Conservation (phyloP, 331 rosid genomes). For the Malus hybrid region DNA sequence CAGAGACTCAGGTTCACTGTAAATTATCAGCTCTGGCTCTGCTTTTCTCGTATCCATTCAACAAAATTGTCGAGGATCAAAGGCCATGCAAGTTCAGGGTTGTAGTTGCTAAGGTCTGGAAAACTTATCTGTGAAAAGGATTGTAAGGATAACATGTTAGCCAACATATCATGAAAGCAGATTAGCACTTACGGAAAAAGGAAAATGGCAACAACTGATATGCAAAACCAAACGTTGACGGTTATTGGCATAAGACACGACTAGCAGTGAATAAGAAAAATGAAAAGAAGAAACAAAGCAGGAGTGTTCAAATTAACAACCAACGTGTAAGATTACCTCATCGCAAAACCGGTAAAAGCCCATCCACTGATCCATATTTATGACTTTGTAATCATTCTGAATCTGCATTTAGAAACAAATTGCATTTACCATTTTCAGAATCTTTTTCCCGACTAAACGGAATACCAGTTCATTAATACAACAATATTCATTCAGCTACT, state of each 20-base stretch:
- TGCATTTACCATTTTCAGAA: not conserved
- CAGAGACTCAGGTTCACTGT: conserved; percentile 35
- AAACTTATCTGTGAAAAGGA: conserved; percentile 60
- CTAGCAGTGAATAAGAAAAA: not conserved
- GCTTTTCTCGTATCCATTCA: conserved; percentile 75
- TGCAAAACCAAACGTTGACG: not conserved
- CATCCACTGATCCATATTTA: conserved; percentile 98
- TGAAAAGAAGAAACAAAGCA: conserved; percentile 1
- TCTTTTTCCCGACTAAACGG: not conserved
- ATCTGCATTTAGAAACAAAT: conserved; percentile 34
- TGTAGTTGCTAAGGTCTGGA: conserved; percentile 56
- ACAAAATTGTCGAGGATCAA: conserved; percentile 91
- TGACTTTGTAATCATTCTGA: conserved; percentile 90
- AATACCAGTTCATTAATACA: not conserved
- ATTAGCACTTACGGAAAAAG: not conserved
- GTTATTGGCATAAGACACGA: not conserved
- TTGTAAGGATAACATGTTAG: not conserved
- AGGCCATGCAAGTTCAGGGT: conserved; percentile 95
- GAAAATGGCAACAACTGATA: not conserved
- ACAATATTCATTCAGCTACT: conserved; percentile 4
- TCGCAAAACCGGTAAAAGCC: conserved; percentile 94
- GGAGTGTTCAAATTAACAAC: conserved; percentile 1
- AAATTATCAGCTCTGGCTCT: conserved; percentile 23
- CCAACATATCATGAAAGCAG: not conserved
- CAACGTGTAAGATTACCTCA: conserved; percentile 45